Percentiles rank a stretch among this genome's conserved stretches.
phyloP scores from a whole-genome alignment of 2,329 filamentous ascomycete species.

The Colletotrichum spinosum region DNA sequence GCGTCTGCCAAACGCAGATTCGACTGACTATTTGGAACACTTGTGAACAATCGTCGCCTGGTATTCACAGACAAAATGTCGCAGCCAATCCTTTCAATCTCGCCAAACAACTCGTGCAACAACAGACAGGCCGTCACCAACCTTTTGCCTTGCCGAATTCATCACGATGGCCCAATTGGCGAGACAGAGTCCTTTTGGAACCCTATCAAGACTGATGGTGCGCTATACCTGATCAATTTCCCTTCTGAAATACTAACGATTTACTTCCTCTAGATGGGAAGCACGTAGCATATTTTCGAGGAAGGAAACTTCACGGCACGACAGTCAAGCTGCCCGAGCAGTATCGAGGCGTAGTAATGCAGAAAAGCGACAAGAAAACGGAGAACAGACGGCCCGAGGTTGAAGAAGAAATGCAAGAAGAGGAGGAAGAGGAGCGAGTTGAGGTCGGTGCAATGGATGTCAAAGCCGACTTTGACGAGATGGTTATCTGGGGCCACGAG shows the following conservation, averaged over 20 bases:
- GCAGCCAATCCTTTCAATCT: slow-evolving; percentile 56
- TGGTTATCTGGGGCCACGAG: slow-evolving; percentile 90
- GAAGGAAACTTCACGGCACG: slow-evolving; percentile 80
- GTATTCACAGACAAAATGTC: slow-evolving; percentile 47
- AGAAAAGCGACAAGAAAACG: slow-evolving; percentile 53
- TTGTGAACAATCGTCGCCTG: not conserved
- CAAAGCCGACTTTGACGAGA: slow-evolving; percentile 76
- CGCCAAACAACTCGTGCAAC: slow-evolving; percentile 39
- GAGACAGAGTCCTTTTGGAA: slow-evolving; percentile 77
- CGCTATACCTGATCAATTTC: slow-evolving; percentile 38
- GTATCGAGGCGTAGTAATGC: slow-evolving; percentile 74
- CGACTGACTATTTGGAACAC: too few relatives aligned
- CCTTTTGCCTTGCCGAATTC: slow-evolving; percentile 82
- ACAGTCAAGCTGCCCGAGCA: slow-evolving; percentile 74
- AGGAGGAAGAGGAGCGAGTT: slow-evolving; percentile 54
- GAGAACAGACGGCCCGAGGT: slow-evolving; percentile 46
- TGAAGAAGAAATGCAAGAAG: slow-evolving; percentile 50
- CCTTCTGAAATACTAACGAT: not conserved
- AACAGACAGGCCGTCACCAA: slow-evolving; percentile 67
- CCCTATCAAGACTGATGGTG: slow-evolving; percentile 62
- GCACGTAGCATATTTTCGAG: slow-evolving; percentile 77
- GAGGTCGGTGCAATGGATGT: slow-evolving; percentile 68
- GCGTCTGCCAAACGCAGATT: slow-evolving; percentile 10
- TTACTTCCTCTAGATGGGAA: slow-evolving; percentile 55
- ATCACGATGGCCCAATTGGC: slow-evolving; percentile 80